Evolutionary conservation across 1,284 basidiomycete genomes (phyloP).

Genomic region (Moesziomyces sp.): DNA sequence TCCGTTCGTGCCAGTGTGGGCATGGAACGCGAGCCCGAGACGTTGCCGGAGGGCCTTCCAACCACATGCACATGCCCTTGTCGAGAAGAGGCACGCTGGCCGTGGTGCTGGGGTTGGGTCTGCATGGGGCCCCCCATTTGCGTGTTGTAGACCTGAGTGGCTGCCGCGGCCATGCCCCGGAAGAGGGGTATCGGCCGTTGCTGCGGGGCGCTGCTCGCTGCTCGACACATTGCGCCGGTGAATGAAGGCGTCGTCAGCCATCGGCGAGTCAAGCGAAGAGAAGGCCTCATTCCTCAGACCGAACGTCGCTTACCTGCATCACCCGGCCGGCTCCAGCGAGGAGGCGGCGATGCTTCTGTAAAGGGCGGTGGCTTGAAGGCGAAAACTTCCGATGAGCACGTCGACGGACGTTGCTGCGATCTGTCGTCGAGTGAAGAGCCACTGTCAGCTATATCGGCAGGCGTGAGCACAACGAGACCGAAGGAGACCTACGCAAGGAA

Average conservation of each 20-base stretch:
- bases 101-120: not conserved
- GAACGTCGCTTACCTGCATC: slow-evolving; percentile 8
- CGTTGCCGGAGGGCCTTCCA: not conserved
- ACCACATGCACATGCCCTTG: not conserved
- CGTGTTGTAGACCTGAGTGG: not conserved
- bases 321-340: not conserved
- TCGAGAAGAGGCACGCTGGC: not conserved
- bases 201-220: not conserved
- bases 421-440: not conserved
- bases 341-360: slow-evolving; percentile 5
- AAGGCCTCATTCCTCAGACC: too few relatives aligned
- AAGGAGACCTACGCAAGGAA: too few relatives aligned
- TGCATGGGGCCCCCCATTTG: not conserved
- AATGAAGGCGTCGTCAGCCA: too few relatives aligned
- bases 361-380: slow-evolving; percentile 23
- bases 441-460: too few relatives aligned
- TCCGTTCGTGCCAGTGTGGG: slow-evolving; percentile 4
- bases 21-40: not conserved
- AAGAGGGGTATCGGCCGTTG: not conserved
- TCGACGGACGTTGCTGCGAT: slow-evolving; percentile 11
- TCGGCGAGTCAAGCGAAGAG: too few relatives aligned
- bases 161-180: not conserved
- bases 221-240: not conserved
- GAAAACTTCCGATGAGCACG: slow-evolving; percentile 27
- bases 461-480: too few relatives aligned